Base-by-base conservation (phyloP, 805 yeast species). In the Candida sithepensis region DNA sequence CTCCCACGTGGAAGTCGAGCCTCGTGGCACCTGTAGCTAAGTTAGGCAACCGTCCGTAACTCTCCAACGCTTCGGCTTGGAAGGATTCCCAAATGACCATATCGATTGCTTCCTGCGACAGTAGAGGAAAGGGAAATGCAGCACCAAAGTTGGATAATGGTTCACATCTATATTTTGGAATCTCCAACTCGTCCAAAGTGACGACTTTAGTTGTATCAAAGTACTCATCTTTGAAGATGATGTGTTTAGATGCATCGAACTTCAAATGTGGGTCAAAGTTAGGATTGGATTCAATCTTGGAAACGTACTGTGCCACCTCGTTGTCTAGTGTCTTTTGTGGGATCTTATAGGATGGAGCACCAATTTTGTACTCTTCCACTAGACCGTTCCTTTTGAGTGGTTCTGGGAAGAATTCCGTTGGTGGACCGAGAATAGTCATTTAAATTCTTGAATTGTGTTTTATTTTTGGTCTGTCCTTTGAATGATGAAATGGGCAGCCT, bases 71-170 rank as follows among this genome's bases (percentile, higher is more conserved):
- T 26, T 73, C 73, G 50, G 71, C 71, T 22, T 59, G 56, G 52
- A 78, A 67, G 24, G 75, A 55, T 55, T 79, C 83, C 56, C 71
- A 69, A 55, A 74, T 69, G 78, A 79, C 73, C 49, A 78, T 71
- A 24, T 70, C 69, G 44, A 77, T 63, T 1, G 83, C 82, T 53
- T 79, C 83, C 34, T 74, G 73, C 2, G 81, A 74, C 61, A 79
- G 76, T 33, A 79, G 60, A 4, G 81, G 81, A 59, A 79, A 79
- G 2, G 84, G 81, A 45, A 71, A 79, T 39, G 74, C 68, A 20
- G 77, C 81, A 14, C 49, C 73, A 42, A 65, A 53, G 16, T 67
- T 61, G 14, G 61, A 54, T 20, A 66, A 46, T 19, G 64, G 57
- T 10, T 54, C 45, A 13, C 53, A 53, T 41, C 58, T 64, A 12